Evolutionary conservation across 352 stramenopile species (phyloP).

Genomic region (Globisporangium heterothallicum): DNA sequence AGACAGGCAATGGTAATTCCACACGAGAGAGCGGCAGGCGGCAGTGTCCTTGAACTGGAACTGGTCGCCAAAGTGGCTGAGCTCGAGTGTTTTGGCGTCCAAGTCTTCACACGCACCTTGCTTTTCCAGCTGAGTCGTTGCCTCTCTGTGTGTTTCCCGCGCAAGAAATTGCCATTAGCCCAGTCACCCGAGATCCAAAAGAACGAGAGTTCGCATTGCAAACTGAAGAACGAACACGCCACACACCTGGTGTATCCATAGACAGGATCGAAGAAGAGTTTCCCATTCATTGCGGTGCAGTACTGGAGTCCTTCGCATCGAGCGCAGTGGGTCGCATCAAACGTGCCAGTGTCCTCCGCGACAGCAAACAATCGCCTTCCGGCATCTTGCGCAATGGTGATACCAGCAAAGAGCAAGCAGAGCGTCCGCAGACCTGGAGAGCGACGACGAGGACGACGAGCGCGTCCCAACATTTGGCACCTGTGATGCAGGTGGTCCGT

Average conservation of each 20-base stretch:
- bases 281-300: conserved; percentile 63
- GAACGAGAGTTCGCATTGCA: not conserved
- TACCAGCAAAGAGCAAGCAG: not conserved
- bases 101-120: conserved; percentile 73
- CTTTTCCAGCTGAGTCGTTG: conserved; percentile 53
- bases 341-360: conserved; percentile 17
- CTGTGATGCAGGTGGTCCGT: no score
- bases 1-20: conserved; percentile 74
- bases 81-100: conserved; percentile 47
- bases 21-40: conserved; percentile 50
- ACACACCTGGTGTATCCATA: conserved; percentile 53
- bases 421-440: no score
- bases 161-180: no score
- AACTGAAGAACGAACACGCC: not conserved
- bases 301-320: conserved; percentile 48
- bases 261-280: conserved; percentile 62
- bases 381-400: no score
- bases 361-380: no score
- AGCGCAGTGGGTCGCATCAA: conserved; percentile 36
- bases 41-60: conserved; percentile 70
- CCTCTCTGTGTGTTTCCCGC: no score
- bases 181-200: no score
- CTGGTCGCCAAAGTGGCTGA: conserved; percentile 48
- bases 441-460: no score
- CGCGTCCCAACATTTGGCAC: no score